Conservation (phyloP, 768 basidiomycete genomes). For the Amanita molliuscula region DNA sequence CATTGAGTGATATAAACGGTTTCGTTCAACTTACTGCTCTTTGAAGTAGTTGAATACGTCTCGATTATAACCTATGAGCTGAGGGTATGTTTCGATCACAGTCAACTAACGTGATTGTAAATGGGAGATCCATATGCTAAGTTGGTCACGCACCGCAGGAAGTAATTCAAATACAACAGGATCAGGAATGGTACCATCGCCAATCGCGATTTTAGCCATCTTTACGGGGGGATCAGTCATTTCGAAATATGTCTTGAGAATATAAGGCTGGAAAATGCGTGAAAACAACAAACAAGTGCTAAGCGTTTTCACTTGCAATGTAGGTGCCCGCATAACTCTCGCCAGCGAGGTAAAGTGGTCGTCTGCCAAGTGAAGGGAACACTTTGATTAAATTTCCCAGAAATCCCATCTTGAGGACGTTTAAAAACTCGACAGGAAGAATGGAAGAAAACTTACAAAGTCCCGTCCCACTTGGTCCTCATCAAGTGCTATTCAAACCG, state of each 20-base stretch:
- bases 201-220: conserved; percentile 59
- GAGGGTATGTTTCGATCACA: conserved; percentile 64
- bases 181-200: conserved; percentile 53
- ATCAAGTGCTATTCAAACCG: conserved; percentile 29
- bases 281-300: background rate
- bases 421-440: background rate
- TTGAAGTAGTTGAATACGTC: conserved; percentile 60
- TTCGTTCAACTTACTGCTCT: conserved; percentile 42
- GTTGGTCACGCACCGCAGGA: conserved; percentile 36
- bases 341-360: conserved; percentile 60
- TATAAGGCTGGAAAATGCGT: conserved; percentile 46
- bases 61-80: conserved; percentile 63
- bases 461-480: conserved; percentile 58
- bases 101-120: conserved; percentile 26
- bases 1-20: background rate
- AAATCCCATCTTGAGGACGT: conserved; percentile 49
- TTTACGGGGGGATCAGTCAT: conserved; percentile 56
- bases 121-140: background rate
- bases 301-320: conserved; percentile 33
- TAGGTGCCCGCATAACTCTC: conserved; percentile 72
- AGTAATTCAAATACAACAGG: conserved; percentile 38
- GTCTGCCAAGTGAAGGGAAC: conserved; percentile 56
- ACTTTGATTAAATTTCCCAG: conserved; percentile 62
- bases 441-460: conserved; percentile 28
- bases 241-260: conserved; percentile 60